Evolutionary conservation across 371 early-diverging fungal species (phyloP).

Genomic region (Capniomyces stellatus): DNA sequence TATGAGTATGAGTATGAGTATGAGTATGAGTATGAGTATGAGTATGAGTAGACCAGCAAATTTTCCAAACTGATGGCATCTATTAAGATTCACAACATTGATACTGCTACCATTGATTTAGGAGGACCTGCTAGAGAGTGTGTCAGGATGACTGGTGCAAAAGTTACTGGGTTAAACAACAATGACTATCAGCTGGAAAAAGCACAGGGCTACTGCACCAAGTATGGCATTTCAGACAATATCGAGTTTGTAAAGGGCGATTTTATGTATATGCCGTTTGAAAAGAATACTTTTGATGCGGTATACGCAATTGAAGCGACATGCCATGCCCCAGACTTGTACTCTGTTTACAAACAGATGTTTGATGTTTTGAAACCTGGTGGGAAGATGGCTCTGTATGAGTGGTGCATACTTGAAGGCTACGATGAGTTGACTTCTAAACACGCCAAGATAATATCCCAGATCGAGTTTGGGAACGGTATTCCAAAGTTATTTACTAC

Average conservation of each 20-base stretch:
- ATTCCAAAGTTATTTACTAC: conserved; percentile 65
- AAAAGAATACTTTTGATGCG: conserved; percentile 60
- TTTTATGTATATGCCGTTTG: conserved; percentile 82
- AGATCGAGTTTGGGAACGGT: conserved; percentile 74
- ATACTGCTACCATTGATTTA: too few species aligned
- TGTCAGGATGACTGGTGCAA: conserved; percentile 69
- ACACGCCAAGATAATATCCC: conserved; percentile 55
- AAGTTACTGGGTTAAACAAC: conserved; percentile 83
- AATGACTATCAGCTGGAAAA: conserved; percentile 83
- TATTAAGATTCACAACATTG: too few species aligned
- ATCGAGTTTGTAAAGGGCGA: conserved; percentile 61
- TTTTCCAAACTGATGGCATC: too few species aligned
- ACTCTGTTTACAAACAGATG: conserved; percentile 70
- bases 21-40: too few species aligned
- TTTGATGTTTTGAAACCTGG: conserved; percentile 86
- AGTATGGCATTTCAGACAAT: conserved; percentile 35
- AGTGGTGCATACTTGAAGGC: conserved; percentile 77
- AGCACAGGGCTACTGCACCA: conserved; percentile 49
- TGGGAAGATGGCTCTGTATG: conserved; percentile 71
- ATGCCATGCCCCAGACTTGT: conserved; percentile 64
- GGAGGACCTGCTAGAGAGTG: conserved; percentile 89
- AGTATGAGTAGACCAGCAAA: too few species aligned
- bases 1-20: too few species aligned
- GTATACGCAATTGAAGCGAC: conserved; percentile 88
- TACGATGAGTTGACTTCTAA: conserved; percentile 53